A percentile compares a stretch with the other conserved stretches of the same genome.
Evolutionary conservation across 2,329 filamentous ascomycete genomes (phyloP).

Genomic region (Triangularia verruculosa): DNA sequence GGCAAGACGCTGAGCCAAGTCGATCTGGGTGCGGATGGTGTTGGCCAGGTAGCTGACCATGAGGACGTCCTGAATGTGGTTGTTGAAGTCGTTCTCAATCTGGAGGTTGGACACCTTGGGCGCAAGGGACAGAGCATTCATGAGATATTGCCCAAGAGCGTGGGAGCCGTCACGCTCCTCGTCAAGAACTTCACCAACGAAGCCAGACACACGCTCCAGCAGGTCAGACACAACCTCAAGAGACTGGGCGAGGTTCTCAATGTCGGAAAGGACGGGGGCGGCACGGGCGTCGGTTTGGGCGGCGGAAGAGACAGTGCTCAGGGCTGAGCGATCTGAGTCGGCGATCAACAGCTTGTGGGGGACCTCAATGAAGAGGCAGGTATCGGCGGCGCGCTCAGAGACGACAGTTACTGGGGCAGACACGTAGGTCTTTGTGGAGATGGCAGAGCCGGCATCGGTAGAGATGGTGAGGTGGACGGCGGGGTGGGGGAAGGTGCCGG

Average conservation of each 20-base stretch:
- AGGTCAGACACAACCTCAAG: conserved; percentile 85
- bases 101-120: conserved; percentile 90
- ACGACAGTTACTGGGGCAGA: conserved; percentile 92
- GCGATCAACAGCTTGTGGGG: conserved; percentile 91
- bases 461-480: conserved; percentile 94
- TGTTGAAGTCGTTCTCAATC: conserved; percentile 98
- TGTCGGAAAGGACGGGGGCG: conserved; percentile 75
- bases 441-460: conserved; percentile 81
- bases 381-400: conserved; percentile 90
- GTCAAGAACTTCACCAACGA: conserved; percentile 90
- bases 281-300: conserved; percentile 74
- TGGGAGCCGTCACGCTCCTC: conserved; percentile 88
- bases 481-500: conserved; percentile 96
- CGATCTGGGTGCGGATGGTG: conserved; percentile 98
- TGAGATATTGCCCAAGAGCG: conserved; percentile 88
- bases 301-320: conserved; percentile 81
- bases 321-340: conserved; percentile 55
- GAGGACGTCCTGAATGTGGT: conserved; percentile 98
- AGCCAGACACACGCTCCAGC: conserved; percentile 86
- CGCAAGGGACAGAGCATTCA: conserved; percentile 87
- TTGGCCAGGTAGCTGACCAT: conserved; percentile 98
- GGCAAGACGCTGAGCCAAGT: conserved; percentile 90
- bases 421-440: conserved; percentile 92
- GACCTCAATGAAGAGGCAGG: conserved; percentile 95
- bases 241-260: conserved; percentile 82